Percentiles rank a stretch among this genome's conserved stretches.
phyloP scores from a whole-genome alignment of 768 basidiomycete genomes.

The Mycena amicta region DNA sequence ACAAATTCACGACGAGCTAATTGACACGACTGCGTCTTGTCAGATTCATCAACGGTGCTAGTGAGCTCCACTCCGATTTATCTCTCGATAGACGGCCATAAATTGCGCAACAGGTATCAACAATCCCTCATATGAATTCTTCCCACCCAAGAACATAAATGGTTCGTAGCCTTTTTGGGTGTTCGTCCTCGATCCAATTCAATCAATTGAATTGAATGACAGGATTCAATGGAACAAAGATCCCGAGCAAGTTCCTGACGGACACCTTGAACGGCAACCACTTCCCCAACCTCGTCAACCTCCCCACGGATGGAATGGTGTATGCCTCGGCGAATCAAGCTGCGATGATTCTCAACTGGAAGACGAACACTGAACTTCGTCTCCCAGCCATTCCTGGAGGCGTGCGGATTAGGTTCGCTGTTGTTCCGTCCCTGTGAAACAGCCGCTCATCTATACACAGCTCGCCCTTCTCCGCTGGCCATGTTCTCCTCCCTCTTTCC shows the following conservation, averaged over 20 bases:
- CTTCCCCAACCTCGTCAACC: slow-evolving; percentile 71
- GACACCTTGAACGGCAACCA: too few relatives aligned
- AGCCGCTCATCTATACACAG: too few relatives aligned
- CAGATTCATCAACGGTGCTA: slow-evolving; percentile 81
- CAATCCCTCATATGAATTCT: slow-evolving; percentile 85
- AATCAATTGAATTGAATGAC: too few relatives aligned
- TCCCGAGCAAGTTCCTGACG: too few relatives aligned
- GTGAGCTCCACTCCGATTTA: neutral
- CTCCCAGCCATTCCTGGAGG: slow-evolving; percentile 74
- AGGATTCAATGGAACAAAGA: too few relatives aligned
- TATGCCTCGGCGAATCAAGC: slow-evolving; percentile 58
- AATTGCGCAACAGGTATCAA: slow-evolving; percentile 51
- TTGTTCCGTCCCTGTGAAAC: slow-evolving; percentile 76
- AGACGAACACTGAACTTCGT: slow-evolving; percentile 56
- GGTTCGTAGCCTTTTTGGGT: slow-evolving; percentile 66
- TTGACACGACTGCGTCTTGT: too few relatives aligned
- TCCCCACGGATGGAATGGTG: slow-evolving; percentile 76
- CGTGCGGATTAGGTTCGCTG: slow-evolving; percentile 78
- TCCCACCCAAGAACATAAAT: slow-evolving; percentile 56
- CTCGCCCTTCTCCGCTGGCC: slow-evolving; percentile 60
- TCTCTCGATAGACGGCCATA: neutral
- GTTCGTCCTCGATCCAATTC: slow-evolving; percentile 77
- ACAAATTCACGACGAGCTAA: too few relatives aligned
- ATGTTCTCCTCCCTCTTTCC: slow-evolving; percentile 88
- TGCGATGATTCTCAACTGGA: slow-evolving; percentile 53